A percentile compares a stretch with the other conserved stretches of the same genome.
Conservation (phyloP, 441 rosid species). For the Adansonia rubrostipa region DNA sequence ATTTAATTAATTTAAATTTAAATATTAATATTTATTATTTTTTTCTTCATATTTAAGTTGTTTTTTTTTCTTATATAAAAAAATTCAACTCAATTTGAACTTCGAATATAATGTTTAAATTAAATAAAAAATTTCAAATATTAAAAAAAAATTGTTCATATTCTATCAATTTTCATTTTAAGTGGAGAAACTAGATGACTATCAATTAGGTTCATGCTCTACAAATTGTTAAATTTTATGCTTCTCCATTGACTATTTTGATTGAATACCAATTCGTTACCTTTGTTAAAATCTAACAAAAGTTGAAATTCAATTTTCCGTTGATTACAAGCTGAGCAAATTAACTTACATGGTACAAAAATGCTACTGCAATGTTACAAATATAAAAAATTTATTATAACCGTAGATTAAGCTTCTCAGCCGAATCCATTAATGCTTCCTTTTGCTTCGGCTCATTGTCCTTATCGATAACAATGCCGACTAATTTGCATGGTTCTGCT, state of each 20-base stretch:
- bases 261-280: neutral
- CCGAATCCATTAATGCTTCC: slow-evolving; percentile 24
- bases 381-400: neutral
- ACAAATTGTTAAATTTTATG: neutral
- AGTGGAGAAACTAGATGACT: neutral
- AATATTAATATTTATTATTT: too few species aligned
- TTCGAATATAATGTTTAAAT: too few species aligned
- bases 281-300: neutral
- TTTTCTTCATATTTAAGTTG: too few species aligned
- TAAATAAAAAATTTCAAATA: too few species aligned
- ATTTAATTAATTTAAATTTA: too few species aligned
- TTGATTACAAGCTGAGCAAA: neutral
- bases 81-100: too few species aligned
- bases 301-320: too few species aligned
- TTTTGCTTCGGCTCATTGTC: slow-evolving; percentile 44
- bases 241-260: neutral
- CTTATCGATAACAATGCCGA: slow-evolving; percentile 58
- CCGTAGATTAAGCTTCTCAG: slow-evolving; percentile 20
- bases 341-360: neutral
- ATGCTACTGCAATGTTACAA: neutral
- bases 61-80: too few species aligned
- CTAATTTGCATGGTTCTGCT: slow-evolving; percentile 69
- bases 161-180: neutral
- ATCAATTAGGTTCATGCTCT: neutral
- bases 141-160: neutral